Base-by-base conservation (phyloP, 495 filamentous ascomycete genomes). In the Rusavskia elegans region DNA sequence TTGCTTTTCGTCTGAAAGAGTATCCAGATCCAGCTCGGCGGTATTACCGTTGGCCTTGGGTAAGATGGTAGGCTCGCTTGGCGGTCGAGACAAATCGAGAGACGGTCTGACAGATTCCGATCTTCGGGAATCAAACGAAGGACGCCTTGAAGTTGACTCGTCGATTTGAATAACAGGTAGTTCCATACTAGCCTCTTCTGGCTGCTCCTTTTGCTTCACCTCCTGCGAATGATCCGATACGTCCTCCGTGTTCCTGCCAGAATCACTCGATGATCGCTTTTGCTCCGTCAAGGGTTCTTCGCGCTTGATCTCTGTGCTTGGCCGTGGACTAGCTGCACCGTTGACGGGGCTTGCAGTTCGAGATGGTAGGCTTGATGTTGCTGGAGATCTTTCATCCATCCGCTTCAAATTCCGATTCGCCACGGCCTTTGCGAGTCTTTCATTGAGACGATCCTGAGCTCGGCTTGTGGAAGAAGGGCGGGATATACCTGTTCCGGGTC, bases 401-500 rank as follows among this genome's bases (percentile, higher is more conserved):
- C 41, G 53, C 6, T 61, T 38, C 19, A 63, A 54, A 44, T 65
- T 73, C 8, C 63, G 63, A 40, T 71, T 72, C 0, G 69, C 76
- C 60, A 83, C 68, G 13, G 82, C 81, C 38, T 76, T 76, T 36
- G 88, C 89, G 6, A 96, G 71, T 29, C 87, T 79, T 66, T 95
- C 89, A 63, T 95, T 89, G 37, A 96, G 74, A 13, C 85, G 77
- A 55, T 87, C 84, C 71, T 83, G 89, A 50, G 77, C 75, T 52
- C 68, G 71, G 56, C 66, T 80, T 30, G 69, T 71, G 8, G 80
- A 84, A 21, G 77, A 60, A 32, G 75, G 53, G n/a, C 55, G 53
- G 13, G 55, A 51, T 10, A 53, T 50, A 37, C 50, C 50, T 52
- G 38, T 19, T 52, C n/a, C 37, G 6, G 16, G 17, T 35, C 32